Evolutionary conservation across 352 stramenopile species (phyloP).

Genomic region (Globisporangium emineosum): DNA sequence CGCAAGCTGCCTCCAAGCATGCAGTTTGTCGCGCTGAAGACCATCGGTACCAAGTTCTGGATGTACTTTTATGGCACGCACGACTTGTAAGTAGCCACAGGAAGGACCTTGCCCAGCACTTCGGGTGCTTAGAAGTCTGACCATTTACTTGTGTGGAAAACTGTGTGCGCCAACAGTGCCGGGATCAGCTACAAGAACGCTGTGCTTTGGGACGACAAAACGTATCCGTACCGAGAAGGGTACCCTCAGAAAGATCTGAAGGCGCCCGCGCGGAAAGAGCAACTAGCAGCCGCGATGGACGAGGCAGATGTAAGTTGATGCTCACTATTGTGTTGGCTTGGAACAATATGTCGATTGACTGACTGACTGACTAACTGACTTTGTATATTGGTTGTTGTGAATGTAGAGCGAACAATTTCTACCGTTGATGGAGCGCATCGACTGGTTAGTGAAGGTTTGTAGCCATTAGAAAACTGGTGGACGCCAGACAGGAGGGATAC

Average conservation of each 20-base stretch:
- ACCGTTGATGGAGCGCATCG: conserved; percentile 12
- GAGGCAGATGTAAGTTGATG: conserved; percentile 10
- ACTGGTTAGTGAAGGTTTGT: conserved; percentile 15
- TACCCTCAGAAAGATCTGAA: conserved; percentile 13
- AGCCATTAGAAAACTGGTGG: neutral
- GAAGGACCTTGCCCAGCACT: neutral
- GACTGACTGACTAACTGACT: neutral
- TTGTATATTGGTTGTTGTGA: neutral
- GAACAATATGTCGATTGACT: neutral
- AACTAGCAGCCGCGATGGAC: conserved; percentile 3
- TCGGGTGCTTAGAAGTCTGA: neutral
- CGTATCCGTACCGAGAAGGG: conserved; percentile 14
- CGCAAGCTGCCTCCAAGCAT: conserved; percentile 14
- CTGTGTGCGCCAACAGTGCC: conserved; percentile 2
- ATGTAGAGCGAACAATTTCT: conserved; percentile 12
- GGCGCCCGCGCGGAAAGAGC: conserved; percentile 4
- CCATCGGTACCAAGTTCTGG: conserved; percentile 10
- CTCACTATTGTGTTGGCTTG: neutral
- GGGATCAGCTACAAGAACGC: conserved; percentile 11
- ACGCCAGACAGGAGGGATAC: neutral
- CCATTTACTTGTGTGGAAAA: neutral
- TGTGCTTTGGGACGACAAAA: conserved; percentile 11
- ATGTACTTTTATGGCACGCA: conserved; percentile 20
- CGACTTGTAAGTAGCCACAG: conserved; percentile 11
- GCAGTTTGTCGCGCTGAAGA: conserved; percentile 10